phyloP scores from a whole-genome alignment of 495 filamentous ascomycete species.

The Podospora sp. region DNA sequence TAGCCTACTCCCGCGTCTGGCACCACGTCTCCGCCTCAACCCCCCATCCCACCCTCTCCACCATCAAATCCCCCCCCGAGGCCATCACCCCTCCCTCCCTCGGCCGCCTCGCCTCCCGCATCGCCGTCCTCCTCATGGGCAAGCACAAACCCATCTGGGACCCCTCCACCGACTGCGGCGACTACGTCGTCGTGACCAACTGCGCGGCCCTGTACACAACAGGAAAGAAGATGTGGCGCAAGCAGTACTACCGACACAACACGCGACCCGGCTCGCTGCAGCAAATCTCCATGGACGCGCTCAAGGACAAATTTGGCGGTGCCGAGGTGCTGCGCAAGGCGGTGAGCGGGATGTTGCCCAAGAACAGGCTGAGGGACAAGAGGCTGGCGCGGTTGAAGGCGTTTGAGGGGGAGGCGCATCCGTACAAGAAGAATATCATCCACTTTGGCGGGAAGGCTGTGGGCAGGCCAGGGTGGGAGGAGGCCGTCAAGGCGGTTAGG shows the following conservation, averaged over 20 bases:
- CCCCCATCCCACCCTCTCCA: conserved; percentile 56
- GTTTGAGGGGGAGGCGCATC: conserved; percentile 88
- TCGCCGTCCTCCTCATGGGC: conserved; percentile 92
- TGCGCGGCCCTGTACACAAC: conserved; percentile 86
- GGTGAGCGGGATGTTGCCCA: conserved; percentile 95
- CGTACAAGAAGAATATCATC: conserved; percentile 86
- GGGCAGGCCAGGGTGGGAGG: conserved; percentile 50
- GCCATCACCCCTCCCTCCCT: conserved; percentile 68
- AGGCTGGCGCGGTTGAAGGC: conserved; percentile 88
- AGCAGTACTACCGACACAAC: conserved; percentile 92
- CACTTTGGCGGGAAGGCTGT: conserved; percentile 64
- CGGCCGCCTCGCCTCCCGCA: conserved; percentile 86
- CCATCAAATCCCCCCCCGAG: conserved; percentile 51
- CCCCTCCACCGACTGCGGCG: conserved; percentile 94
- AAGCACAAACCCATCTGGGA: conserved; percentile 99
- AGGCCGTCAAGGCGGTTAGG: conserved; percentile 44
- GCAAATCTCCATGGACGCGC: conserved; percentile 88
- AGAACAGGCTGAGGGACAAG: conserved; percentile 88
- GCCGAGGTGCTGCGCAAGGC: conserved; percentile 91
- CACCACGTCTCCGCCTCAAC: conserved; percentile 76
- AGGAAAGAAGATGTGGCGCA: conserved; percentile 88
- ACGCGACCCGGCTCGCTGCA: conserved; percentile 85
- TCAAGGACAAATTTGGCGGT: conserved; percentile 93
- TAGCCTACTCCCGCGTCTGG: conserved; percentile 95
- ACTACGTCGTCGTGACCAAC: conserved; percentile 93